Conservation (phyloP, 1,139 yeast species). For the Geotrichum histeridarum region DNA sequence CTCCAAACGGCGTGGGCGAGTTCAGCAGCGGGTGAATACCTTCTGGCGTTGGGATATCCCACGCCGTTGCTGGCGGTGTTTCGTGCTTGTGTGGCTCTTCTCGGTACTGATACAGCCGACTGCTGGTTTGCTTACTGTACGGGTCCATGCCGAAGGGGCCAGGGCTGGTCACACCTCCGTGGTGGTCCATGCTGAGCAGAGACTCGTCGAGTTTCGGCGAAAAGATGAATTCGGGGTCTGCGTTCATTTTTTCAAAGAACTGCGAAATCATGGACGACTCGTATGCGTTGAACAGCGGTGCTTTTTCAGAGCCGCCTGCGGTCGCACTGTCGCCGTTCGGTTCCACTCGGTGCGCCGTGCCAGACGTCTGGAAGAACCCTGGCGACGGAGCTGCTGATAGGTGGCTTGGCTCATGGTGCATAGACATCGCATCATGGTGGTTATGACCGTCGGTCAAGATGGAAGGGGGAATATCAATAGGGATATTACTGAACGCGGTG, state of each 20-base stretch:
- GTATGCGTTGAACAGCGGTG: slow-evolving; percentile 35
- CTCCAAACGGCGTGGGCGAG: not conserved
- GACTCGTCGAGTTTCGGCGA: slow-evolving; percentile 31
- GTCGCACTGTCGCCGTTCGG: not conserved
- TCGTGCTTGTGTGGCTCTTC: not conserved
- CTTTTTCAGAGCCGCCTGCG: not conserved
- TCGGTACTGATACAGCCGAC: too few species aligned
- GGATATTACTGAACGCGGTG: slow-evolving; percentile 20
- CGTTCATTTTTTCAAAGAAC: slow-evolving; percentile 38
- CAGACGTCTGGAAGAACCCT: too few species aligned
- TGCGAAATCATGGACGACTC: slow-evolving; percentile 38
- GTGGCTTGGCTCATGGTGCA: not conserved
- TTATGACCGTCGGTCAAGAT: not conserved
- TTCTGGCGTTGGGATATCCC: slow-evolving; percentile 14
- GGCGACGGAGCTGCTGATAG: not conserved
- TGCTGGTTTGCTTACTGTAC: not conserved
- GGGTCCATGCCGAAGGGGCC: slow-evolving; percentile 5
- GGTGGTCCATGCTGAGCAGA: slow-evolving; percentile 11
- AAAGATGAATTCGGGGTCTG: slow-evolving; percentile 36
- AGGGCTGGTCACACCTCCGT: slow-evolving; percentile 6
- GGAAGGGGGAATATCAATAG: slow-evolving; percentile 14
- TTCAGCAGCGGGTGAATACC: slow-evolving; percentile 7
- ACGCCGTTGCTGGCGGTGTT: not conserved
- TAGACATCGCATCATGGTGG: not conserved
- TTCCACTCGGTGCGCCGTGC: not conserved